phyloP scores from a whole-genome alignment of 1,284 basidiomycete genomes.

The Xerocomus minutiporus region DNA sequence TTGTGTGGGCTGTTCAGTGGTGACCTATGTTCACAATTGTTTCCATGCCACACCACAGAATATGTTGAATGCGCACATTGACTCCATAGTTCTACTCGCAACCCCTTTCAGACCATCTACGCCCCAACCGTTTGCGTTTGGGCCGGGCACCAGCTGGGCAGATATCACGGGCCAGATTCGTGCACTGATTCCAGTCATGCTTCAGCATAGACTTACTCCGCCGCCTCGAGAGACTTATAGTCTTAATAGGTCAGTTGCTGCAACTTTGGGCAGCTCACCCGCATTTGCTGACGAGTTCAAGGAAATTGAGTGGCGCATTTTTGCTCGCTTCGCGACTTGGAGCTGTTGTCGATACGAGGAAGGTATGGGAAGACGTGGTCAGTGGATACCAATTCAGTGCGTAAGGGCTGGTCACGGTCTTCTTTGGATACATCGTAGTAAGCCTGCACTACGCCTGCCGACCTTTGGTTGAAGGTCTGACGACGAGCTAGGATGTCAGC shows the following conservation, averaged over 20 bases:
- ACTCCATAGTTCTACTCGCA: slow-evolving; percentile 79
- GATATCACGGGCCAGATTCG: slow-evolving; percentile 73
- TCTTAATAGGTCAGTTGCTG: slow-evolving; percentile 65
- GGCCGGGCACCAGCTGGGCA: slow-evolving; percentile 58
- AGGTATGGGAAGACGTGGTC: slow-evolving; percentile 69
- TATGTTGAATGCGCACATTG: slow-evolving; percentile 88
- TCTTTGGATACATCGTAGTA: neutral
- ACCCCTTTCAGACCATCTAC: slow-evolving; percentile 70
- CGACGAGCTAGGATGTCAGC: neutral
- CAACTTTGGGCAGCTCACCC: neutral
- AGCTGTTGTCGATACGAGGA: slow-evolving; percentile 67
- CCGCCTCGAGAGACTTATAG: slow-evolving; percentile 95
- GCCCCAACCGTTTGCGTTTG: slow-evolving; percentile 69
- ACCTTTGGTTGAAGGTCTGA: neutral
- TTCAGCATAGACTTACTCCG: slow-evolving; percentile 83
- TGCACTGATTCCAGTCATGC: slow-evolving; percentile 86
- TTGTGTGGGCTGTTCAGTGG: neutral
- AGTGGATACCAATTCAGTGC: slow-evolving; percentile 20
- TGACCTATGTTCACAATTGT: neutral
- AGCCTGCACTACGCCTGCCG: neutral
- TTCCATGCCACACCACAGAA: slow-evolving; percentile 39
- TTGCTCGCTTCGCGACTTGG: slow-evolving; percentile 82
- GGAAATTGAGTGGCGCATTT: slow-evolving; percentile 94
- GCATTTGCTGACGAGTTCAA: neutral
- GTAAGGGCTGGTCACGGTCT: neutral